Evolutionary conservation across 2,329 filamentous ascomycete species (phyloP), one percentile per base, ranked within the genome.

Genomic region (Botryotinia convoluta): DNA sequence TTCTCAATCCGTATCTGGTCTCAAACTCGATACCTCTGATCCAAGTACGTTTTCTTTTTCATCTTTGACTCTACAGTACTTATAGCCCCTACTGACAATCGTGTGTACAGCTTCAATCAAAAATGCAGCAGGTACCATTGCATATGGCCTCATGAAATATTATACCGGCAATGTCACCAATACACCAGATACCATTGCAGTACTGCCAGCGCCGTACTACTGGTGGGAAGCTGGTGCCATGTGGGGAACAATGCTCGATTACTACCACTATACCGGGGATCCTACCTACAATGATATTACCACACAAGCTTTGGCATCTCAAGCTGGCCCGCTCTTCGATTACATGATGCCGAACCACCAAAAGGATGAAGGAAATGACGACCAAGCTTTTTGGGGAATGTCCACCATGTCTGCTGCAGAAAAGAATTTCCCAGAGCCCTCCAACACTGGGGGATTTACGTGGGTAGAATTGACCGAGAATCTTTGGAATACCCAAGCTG

Each of bases 321-420:
- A 90, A 88, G 80, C 86, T 83, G 90, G 90, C 1, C 85, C 87
- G 0, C 81, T 86, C 14, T 84, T 86, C 73, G 85, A 93, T 81
- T 91, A 87, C 78, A 89, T 92, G 85, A 84, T 87, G 6, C 84
- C 86, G 0, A 81, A 82, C 72, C 87, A 91, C 75, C 82, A 82
- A 20, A 84, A 84, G n/a, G 87, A 89, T 74, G 88, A 92, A 80
- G 91, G 91, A 71, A 94, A 93, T 76, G 92, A 93, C 77, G 92
- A 94, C 79, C 90, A 93, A 79, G 89, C 89, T 45, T 93, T 93
- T 80, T 94, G 92, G 92, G 89, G 86, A 18, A 89, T 93, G 39
- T 86, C 89, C 22, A 86, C 89, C 75, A 86, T 94, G 80, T 84
- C 89, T 8, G 92, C 92, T 0, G 89, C 91, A 4, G 92, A 94